phyloP scores from a whole-genome alignment of 345 rosid species.

The Lepidium africanum region DNA sequence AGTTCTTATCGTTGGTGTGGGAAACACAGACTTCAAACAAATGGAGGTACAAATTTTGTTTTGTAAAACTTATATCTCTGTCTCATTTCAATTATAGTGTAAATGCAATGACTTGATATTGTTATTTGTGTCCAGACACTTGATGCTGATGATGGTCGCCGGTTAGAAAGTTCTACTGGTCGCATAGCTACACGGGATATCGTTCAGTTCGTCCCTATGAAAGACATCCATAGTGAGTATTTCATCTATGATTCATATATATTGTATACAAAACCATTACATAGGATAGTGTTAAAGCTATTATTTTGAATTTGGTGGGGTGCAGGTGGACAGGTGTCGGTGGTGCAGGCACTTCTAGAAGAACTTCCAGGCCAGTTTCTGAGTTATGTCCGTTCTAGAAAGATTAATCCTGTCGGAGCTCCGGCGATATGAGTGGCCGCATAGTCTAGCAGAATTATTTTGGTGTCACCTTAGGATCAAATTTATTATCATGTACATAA shows the following conservation, averaged over 20 bases:
- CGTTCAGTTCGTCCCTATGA: constrained; percentile 84
- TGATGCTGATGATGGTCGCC: constrained; percentile 71
- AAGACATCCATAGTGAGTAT: constrained; percentile 62
- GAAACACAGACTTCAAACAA: constrained; percentile 67
- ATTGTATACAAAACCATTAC: background rate
- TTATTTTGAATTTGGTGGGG: background rate
- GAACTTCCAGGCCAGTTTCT: constrained; percentile 87
- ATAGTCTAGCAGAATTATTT: background rate
- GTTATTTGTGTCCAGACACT: constrained; percentile 37
- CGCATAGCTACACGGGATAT: constrained; percentile 80
- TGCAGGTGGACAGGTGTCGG: constrained; percentile 59
- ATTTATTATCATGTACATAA: too few species aligned
- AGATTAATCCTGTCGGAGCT: constrained; percentile 42
- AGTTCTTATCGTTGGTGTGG: constrained; percentile 80
- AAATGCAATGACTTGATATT: background rate
- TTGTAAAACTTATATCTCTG: background rate
- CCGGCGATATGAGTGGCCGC: background rate
- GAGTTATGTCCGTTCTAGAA: constrained; percentile 49
- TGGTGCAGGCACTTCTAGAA: constrained; percentile 72
- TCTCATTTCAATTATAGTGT: background rate
- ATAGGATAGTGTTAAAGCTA: background rate
- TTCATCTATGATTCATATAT: background rate
- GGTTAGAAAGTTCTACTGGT: constrained; percentile 70
- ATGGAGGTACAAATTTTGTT: constrained; percentile 60
- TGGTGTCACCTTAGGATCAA: too few species aligned